These are phyloP conservation scores for Penicillium turbatum DNA, from an alignment of 495 filamentous ascomycete species.

Conservation along the genomic window DNA sequence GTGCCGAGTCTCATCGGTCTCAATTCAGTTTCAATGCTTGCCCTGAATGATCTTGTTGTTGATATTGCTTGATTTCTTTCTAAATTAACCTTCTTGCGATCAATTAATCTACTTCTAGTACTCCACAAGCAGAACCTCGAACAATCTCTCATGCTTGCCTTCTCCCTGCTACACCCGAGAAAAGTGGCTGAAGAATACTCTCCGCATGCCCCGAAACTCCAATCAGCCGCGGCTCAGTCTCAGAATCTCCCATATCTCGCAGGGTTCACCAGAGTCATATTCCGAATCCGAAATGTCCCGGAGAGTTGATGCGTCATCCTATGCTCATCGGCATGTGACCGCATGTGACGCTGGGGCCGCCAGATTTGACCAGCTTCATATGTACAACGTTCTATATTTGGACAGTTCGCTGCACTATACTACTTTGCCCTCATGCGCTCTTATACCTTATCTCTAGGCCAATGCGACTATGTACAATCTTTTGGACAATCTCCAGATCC, in stretches of 20 bases:
- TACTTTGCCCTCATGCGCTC: background rate
- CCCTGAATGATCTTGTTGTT: background rate
- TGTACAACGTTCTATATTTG: background rate
- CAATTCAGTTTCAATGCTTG: conserved; percentile 11
- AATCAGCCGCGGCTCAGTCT: conserved; percentile 11
- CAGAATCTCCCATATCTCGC: background rate
- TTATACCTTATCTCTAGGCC: background rate
- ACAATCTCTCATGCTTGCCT: background rate
- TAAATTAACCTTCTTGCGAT: background rate
- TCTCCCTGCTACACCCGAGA: conserved; percentile 12
- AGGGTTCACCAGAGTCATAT: background rate
- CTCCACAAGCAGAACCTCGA: too few relatives aligned
- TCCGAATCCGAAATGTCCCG: conserved; percentile 12
- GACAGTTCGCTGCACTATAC: background rate
- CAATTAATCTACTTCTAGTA: too few relatives aligned
- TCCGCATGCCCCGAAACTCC: conserved; percentile 1
- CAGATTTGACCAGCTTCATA: background rate
- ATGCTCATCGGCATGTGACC: conserved; percentile 8
- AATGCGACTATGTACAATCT: conserved; percentile 2
- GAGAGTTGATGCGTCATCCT: background rate
- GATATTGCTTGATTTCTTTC: conserved; percentile 7
- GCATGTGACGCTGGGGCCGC: conserved; percentile 6
- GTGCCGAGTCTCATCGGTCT: conserved; percentile 17
- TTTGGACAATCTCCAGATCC: background rate
- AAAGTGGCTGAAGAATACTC: background rate